A percentile compares a stretch with the other conserved stretches of the same genome.
Conservation (phyloP, 257 asterid species). For the Ligustrum vulgare region DNA sequence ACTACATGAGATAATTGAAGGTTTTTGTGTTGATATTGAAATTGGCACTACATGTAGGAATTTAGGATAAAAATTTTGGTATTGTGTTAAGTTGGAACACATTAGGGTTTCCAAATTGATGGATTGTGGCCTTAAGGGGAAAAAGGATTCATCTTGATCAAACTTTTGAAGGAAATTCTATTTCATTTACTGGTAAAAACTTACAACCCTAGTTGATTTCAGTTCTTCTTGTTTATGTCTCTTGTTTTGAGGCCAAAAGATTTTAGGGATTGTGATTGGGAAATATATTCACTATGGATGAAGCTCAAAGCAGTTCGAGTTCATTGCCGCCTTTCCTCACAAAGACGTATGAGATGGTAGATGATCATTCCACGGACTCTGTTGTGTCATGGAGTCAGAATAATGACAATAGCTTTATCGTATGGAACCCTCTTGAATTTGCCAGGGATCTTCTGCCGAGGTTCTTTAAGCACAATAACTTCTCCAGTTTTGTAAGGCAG, state of each 20-base stretch:
- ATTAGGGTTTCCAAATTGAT: conserved; percentile 4
- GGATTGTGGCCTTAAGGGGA: background rate
- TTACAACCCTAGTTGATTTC: background rate
- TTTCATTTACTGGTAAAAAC: conserved; percentile 15
- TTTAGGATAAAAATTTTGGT: background rate
- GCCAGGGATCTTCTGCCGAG: conserved; percentile 69
- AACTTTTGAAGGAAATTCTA: background rate
- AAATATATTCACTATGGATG: conserved; percentile 56
- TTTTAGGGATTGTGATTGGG: conserved; percentile 17
- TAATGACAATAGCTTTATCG: conserved; percentile 65
- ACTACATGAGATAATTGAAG: background rate
- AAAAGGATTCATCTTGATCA: conserved; percentile 10
- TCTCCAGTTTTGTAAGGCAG: conserved; percentile 92
- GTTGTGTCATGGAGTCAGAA: conserved; percentile 76
- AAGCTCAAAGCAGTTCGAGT: conserved; percentile 53
- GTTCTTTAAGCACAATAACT: conserved; percentile 87
- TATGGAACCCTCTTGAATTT: conserved; percentile 78
- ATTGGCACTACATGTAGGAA: conserved; percentile 9
- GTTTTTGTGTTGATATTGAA: background rate
- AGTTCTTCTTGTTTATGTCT: background rate
- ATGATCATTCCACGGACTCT: conserved; percentile 60
- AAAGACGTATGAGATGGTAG: conserved; percentile 94
- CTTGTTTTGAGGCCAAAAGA: conserved; percentile 1
- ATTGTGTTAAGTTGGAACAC: conserved; percentile 7
- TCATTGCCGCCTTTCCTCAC: conserved; percentile 80